phyloP scores from a whole-genome alignment of 106 monocot species.

The Apostasia shenzhenica region DNA sequence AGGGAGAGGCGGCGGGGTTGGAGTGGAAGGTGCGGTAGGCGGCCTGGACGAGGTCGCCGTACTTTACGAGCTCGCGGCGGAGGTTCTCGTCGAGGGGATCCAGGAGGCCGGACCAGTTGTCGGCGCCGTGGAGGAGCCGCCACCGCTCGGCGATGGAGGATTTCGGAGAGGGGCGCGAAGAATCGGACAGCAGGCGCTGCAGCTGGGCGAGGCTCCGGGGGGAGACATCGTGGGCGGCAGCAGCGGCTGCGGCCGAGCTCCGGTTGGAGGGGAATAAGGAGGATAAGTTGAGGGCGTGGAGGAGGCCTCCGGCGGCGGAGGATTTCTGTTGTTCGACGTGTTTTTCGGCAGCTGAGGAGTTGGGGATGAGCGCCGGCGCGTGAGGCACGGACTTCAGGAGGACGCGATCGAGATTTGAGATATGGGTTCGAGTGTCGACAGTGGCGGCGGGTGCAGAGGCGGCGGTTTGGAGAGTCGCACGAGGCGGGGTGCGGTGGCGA shows the following conservation, averaged over 20 bases:
- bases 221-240: constrained; percentile 38
- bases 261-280: constrained; percentile 20
- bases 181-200: constrained; percentile 46
- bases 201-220: constrained; percentile 45
- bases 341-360: constrained; percentile 1
- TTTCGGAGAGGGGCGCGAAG: constrained; percentile 45
- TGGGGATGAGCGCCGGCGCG: constrained; percentile 22
- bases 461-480: not conserved
- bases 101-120: constrained; percentile 58
- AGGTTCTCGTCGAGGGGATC: constrained; percentile 81
- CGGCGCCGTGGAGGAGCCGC: constrained; percentile 54
- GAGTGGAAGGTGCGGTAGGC: constrained; percentile 54
- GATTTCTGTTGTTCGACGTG: not conserved
- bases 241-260: constrained; percentile 10
- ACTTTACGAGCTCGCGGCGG: constrained; percentile 73
- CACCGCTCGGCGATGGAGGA: constrained; percentile 43
- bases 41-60: constrained; percentile 70
- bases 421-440: constrained; percentile 18
- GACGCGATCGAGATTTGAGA: constrained; percentile 49
- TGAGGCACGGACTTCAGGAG: constrained; percentile 15
- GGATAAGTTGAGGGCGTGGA: constrained; percentile 34
- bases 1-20: constrained; percentile 2
- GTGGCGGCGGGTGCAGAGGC: constrained; percentile 9
- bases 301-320: constrained; percentile 2
- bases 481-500: constrained; percentile 6